These are phyloP conservation scores for Solanum hybrid DNA, from an alignment of 305 asterid species.

Conservation along the genomic window DNA sequence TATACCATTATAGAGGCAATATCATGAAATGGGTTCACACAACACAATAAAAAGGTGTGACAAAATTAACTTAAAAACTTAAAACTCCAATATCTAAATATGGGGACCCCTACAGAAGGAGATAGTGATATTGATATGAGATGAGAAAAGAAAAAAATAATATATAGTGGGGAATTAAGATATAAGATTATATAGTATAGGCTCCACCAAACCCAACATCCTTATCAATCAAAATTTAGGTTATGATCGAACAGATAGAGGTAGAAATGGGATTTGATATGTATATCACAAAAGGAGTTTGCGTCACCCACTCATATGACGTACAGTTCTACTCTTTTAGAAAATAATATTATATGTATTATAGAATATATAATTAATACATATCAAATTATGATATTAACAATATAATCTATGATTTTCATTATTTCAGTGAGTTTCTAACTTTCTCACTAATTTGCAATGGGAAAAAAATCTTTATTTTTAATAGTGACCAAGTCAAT, in stretches of 20 bases:
- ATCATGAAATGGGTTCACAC: not conserved
- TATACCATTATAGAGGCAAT: not conserved
- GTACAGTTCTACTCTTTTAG: not conserved
- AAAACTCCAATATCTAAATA: not conserved
- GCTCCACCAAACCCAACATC: constrained; percentile 7
- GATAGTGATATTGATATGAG: not conserved
- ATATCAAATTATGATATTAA: too few relatives aligned
- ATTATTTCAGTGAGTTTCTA: too few relatives aligned
- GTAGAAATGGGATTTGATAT: constrained; percentile 2
- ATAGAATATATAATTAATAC: too few relatives aligned
- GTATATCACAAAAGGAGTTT: not conserved
- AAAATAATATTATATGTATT: not conserved
- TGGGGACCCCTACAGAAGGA: not conserved
- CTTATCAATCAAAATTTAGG: constrained; percentile 5
- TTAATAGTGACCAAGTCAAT: too few relatives aligned
- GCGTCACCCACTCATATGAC: constrained; percentile 1
- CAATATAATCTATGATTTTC: too few relatives aligned
- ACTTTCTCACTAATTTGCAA: too few relatives aligned
- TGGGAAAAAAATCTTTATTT: too few relatives aligned
- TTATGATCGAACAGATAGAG: not conserved
- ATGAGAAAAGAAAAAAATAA: not conserved
- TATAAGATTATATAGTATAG: not conserved
- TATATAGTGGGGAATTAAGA: not conserved
- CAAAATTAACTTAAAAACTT: not conserved
- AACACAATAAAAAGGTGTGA: not conserved